phyloP scores from a whole-genome alignment of 2,329 filamentous ascomycete genomes.

The Tolypocladium cylindrosporum region DNA sequence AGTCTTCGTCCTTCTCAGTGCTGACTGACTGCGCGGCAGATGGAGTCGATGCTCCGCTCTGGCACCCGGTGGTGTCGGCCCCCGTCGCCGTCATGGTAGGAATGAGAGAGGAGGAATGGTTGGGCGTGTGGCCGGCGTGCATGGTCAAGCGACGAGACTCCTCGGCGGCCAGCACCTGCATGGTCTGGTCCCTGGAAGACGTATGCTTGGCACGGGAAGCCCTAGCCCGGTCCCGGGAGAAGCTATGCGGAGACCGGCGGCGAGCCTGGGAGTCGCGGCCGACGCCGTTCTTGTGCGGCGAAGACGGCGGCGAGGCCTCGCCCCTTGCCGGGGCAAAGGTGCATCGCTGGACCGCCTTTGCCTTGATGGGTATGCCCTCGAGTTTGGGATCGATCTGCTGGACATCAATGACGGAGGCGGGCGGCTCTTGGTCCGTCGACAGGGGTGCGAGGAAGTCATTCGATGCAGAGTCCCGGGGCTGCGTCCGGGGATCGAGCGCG shows the following conservation, averaged over 20 bases:
- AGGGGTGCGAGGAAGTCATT: slow-evolving; percentile 25
- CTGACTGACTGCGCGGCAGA: slow-evolving; percentile 9
- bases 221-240: not conserved
- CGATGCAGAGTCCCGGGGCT: slow-evolving; percentile 23
- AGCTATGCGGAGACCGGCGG: not conserved
- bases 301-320: slow-evolving; percentile 17
- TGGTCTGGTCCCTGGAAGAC: slow-evolving; percentile 30
- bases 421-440: slow-evolving; percentile 19
- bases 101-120: slow-evolving; percentile 44
- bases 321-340: slow-evolving; percentile 35
- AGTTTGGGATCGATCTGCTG: slow-evolving; percentile 46
- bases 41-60: slow-evolving; percentile 19
- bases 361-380: slow-evolving; percentile 49
- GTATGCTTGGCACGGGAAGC: slow-evolving; percentile 12
- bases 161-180: slow-evolving; percentile 35
- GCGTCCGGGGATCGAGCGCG: slow-evolving; percentile 34
- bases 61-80: slow-evolving; percentile 13
- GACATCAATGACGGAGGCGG: slow-evolving; percentile 43
- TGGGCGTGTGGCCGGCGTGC: slow-evolving; percentile 55
- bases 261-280: slow-evolving; percentile 1
- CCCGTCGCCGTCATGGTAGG: slow-evolving; percentile 33
- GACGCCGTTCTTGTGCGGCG: slow-evolving; percentile 13
- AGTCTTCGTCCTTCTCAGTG: not conserved
- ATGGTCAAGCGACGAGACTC: slow-evolving; percentile 45
- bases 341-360: slow-evolving; percentile 38